Percentiles rank a stretch among this genome's conserved stretches.
Evolutionary conservation across 169 alveolate species (phyloP).

Genomic region (Perkinsus olseni): DNA sequence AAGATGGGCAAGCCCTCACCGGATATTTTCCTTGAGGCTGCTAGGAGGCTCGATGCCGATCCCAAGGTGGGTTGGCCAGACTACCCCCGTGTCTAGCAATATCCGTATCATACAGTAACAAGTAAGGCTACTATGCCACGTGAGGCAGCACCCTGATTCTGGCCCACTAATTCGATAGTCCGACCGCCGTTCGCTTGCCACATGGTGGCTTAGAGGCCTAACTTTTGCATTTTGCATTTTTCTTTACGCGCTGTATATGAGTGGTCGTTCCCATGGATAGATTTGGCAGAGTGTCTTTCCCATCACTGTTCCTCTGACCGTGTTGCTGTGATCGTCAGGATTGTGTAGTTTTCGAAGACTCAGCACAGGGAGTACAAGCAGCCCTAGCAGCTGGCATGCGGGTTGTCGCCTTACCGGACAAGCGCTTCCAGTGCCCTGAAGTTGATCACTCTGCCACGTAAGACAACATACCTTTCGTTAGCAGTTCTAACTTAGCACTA

Average conservation of each 20-base stretch:
- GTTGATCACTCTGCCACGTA: not conserved
- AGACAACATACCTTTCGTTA: not conserved
- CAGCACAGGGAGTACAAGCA: not conserved
- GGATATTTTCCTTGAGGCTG: not conserved
- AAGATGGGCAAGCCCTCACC: not conserved
- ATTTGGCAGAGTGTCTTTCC: too few relatives aligned
- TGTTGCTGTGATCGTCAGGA: not conserved
- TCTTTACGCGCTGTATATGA: too few relatives aligned
- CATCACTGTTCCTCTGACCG: too few relatives aligned
- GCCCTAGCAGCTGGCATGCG: not conserved
- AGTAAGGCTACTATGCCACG: too few relatives aligned
- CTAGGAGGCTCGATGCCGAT: not conserved
- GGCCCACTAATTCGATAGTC: too few relatives aligned
- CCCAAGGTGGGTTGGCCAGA: not conserved
- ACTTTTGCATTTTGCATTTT: too few relatives aligned
- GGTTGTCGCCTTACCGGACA: not conserved
- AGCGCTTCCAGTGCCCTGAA: not conserved
- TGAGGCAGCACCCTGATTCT: too few relatives aligned
- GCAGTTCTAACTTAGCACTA: not conserved
- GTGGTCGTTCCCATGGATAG: too few relatives aligned
- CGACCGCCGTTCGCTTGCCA: too few relatives aligned
- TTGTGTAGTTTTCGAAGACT: not conserved
- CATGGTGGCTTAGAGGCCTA: too few relatives aligned
- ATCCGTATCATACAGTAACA: too few relatives aligned
- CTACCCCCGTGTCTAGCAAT: too few relatives aligned